Evolutionary conservation across 2,329 filamentous ascomycete genomes (phyloP).

Genomic region (Phaeosphaeriaceae sp.): DNA sequence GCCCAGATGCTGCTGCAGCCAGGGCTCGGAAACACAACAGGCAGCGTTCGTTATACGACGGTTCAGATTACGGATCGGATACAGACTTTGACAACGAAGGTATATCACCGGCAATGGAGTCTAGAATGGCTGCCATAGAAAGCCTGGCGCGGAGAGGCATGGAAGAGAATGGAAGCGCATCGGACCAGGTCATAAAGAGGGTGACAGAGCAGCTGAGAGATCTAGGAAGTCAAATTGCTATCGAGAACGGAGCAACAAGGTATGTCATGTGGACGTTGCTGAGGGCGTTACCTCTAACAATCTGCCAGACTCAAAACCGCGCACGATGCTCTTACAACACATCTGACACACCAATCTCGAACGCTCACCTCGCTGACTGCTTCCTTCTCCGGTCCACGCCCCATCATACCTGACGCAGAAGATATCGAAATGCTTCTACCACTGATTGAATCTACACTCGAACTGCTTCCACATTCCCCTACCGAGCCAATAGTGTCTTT

Average conservation of each 20-base stretch:
- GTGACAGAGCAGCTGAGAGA: constrained; percentile 74
- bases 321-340: constrained; percentile 75
- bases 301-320: constrained; percentile 72
- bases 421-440: constrained; percentile 74
- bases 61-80: constrained; percentile 76
- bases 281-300: constrained; percentile 16
- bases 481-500: constrained; percentile 70
- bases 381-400: constrained; percentile 73
- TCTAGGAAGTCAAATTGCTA: constrained; percentile 73
- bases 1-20: constrained; percentile 42
- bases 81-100: constrained; percentile 73
- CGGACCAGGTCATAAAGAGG: constrained; percentile 71
- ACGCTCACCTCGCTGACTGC: constrained; percentile 77
- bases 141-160: constrained; percentile 68
- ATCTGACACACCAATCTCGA: constrained; percentile 77
- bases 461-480: constrained; percentile 71
- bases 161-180: constrained; percentile 69
- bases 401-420: constrained; percentile 67
- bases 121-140: constrained; percentile 76
- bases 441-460: constrained; percentile 68
- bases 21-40: constrained; percentile 48
- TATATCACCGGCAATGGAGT: constrained; percentile 70
- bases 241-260: constrained; percentile 77
- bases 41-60: constrained; percentile 67
- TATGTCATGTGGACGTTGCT: constrained; percentile 43